phyloP scores from a whole-genome alignment of 2,329 filamentous ascomycete species.

The Fusarium sp. region DNA sequence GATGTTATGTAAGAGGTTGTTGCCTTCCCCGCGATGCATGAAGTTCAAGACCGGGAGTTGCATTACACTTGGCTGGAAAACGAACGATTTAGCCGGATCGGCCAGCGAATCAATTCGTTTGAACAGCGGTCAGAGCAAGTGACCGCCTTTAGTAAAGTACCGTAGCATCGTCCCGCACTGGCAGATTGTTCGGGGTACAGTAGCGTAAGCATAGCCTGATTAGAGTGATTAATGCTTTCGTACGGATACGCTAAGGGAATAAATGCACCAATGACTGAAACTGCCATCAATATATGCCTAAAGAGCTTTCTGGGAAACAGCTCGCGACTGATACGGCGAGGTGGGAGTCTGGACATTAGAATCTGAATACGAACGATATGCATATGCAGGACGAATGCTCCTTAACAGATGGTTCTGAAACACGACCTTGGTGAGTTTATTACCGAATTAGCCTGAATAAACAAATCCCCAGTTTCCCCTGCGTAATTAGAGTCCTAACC shows the following conservation, averaged over 20 bases:
- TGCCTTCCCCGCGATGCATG: constrained; percentile 11
- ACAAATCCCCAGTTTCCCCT: constrained; percentile 8
- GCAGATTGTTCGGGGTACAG: not conserved
- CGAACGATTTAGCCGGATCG: constrained; percentile 10
- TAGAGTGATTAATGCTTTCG: not conserved
- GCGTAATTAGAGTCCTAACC: constrained; percentile 4
- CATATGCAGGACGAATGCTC: not conserved
- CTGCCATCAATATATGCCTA: not conserved
- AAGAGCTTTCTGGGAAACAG: not conserved
- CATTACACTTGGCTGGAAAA: not conserved
- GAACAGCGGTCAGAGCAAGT: not conserved
- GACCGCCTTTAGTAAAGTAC: constrained; percentile 1
- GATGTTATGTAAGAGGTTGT: not conserved
- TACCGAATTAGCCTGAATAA: constrained; percentile 31
- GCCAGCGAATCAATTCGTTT: not conserved
- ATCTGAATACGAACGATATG: not conserved
- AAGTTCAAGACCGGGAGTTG: not conserved
- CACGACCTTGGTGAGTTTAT: not conserved
- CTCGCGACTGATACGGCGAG: not conserved
- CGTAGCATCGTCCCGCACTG: not conserved
- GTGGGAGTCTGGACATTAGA: not conserved
- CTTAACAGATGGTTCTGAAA: constrained; percentile 17
- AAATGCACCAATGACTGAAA: constrained; percentile 19
- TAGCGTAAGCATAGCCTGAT: not conserved
- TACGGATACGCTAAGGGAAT: constrained; percentile 3